phyloP scores from a whole-genome alignment of 2,329 filamentous ascomycete species.

The Didymella sp. region DNA sequence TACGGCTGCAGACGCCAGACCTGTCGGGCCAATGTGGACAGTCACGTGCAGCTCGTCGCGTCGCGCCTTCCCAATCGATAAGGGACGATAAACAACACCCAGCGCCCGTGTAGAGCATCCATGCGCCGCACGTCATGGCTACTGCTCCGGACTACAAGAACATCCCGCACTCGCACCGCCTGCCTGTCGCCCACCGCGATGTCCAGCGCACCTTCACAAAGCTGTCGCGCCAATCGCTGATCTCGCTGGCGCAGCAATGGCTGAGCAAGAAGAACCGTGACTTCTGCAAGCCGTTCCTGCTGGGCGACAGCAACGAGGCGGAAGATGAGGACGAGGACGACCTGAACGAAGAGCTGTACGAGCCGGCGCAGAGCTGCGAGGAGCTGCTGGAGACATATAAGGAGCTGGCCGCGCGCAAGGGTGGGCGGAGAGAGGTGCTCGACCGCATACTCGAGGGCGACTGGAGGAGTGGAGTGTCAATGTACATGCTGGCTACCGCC shows the following conservation, averaged over 20 bases:
- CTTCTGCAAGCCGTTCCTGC: slow-evolving; percentile 66
- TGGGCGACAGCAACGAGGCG: slow-evolving; percentile 50
- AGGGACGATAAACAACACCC: slow-evolving; percentile 32
- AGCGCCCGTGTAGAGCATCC: slow-evolving; percentile 39
- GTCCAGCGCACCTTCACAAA: slow-evolving; percentile 72
- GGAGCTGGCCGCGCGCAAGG: slow-evolving; percentile 52
- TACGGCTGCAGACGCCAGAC: not conserved
- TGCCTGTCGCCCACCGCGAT: slow-evolving; percentile 69
- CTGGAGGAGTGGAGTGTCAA: slow-evolving; percentile 62
- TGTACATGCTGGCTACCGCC: slow-evolving; percentile 63
- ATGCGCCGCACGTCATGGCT: slow-evolving; percentile 50
- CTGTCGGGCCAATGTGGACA: not conserved
- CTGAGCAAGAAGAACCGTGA: slow-evolving; percentile 70
- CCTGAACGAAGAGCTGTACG: slow-evolving; percentile 68
- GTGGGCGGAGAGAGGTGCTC: slow-evolving; percentile 61
- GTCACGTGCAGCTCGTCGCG: slow-evolving; percentile 14
- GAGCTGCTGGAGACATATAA: slow-evolving; percentile 66
- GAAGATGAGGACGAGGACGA: slow-evolving; percentile 60
- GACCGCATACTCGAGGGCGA: slow-evolving; percentile 65
- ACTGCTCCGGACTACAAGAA: slow-evolving; percentile 75
- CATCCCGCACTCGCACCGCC: slow-evolving; percentile 72
- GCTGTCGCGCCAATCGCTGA: slow-evolving; percentile 73
- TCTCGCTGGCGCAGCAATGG: slow-evolving; percentile 79
- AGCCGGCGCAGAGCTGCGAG: slow-evolving; percentile 68
- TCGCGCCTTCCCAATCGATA: slow-evolving; percentile 30